Base-by-base conservation (phyloP, 208 protist genomes). In the Trypanosoma theileri region DNA sequence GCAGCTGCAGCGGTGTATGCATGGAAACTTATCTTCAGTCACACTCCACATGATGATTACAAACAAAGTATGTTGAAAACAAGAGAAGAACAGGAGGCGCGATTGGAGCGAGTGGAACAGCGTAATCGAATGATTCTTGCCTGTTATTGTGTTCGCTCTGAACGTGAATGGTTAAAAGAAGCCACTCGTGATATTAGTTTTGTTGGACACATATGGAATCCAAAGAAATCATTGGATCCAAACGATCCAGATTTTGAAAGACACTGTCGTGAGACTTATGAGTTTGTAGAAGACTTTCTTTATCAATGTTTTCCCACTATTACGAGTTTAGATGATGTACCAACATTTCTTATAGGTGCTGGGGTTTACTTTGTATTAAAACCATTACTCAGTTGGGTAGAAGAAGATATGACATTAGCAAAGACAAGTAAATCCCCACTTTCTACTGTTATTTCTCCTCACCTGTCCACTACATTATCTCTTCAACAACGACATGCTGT, bases 11-110 rank as follows among this genome's bases (percentile, higher is more conserved):
- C 88, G 28, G 81, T 89, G 40, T 96, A 96, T 75, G 84, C 91
- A n/a, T 96, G 91, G 91, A 85, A 92, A 71, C 78, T 96, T 58
- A 89, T 96, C 60, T 96, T 96, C 71, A 93, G 86, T 55, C 91
- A 94, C 79, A 94, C 91, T 0, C 84, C 88, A 28, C 90, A 93
- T 69, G 91, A 96, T 63, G 88, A 94, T 69, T 85, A 82, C 68
- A 96, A 94, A 83, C 91, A 96, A 77, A 75, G 80, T 1, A 81
- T 89, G 80, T 80, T 93, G 24, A 71, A 69, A 22, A 85, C 81
- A 22, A 59, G 53, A 8, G 86, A 94, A 45, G 86, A 96, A 54
- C 80, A 80, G 19, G 71, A 79, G 46, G 75, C 77, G 3, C 80
- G 91, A 7, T 68, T 93, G 40, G 78, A 91, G 54, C 88, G 91